Evolutionary conservation across 2,329 filamentous ascomycete species (phyloP), one percentile per base, ranked within the genome.

Genomic region (Paecilomyces niveus): DNA sequence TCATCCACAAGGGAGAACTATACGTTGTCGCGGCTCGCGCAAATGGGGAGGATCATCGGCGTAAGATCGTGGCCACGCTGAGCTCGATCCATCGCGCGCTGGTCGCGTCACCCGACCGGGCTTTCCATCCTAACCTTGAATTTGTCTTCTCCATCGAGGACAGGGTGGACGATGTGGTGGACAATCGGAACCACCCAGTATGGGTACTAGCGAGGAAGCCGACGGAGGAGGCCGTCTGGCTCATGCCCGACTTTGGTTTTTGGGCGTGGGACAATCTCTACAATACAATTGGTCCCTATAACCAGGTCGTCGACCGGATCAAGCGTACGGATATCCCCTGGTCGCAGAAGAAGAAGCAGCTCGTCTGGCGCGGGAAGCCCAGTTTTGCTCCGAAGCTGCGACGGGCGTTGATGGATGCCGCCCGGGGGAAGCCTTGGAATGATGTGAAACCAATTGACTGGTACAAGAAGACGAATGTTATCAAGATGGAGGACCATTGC

Each of bases 171-270:
- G 79, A 81, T 61, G 70, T 74, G 7, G 69, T 69, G 4, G 70
- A 45, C 15, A 8, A 67, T 32, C 52, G 64, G 0, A 67, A 69
- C 11, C 63, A 70, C 45, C 70, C 78, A 15, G 58, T 80, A 3
- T 78, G 79, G 79, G 74, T 73, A 10, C 77, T 77, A 60, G 72
- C 75, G 1, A 68, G 69, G n/a, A 70, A 65, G 22, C 64, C 71
- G 0, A 70, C 71, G 11, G 75, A 79, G 56, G 68, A 74, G 51
- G 70, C 76, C 1, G 72, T 75, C 39, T 82, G 80, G 79, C 67
- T 82, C 15, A 81, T 81, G 63, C 79, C 80, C 0, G 80, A 82
- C 61, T 81, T 81, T 65, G 79, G 78, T 53, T 81, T 77, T 66
- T 82, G 78, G 77, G 73, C 74, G 3, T 81, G 78, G 78, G 76